These are phyloP conservation scores for Trichosporon sp. DNA, from an alignment of 1,284 basidiomycete species.

Conservation along the genomic window DNA sequence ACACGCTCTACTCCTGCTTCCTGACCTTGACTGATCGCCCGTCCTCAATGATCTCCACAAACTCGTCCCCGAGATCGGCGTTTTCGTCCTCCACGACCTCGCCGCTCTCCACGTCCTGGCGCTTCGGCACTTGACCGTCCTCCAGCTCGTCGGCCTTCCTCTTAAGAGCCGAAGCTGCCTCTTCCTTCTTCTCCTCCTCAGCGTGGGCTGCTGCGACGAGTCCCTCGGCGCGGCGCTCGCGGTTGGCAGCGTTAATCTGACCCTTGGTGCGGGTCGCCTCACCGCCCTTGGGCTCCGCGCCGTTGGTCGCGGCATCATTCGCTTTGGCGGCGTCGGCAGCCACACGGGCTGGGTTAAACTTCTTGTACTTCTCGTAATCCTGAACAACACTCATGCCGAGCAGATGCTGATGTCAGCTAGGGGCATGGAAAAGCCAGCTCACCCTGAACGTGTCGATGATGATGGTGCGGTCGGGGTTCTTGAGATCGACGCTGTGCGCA, in stretches of 20 bases:
- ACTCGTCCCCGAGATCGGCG: slow-evolving; percentile 31
- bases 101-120: slow-evolving; percentile 29
- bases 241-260: slow-evolving; percentile 23
- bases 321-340: slow-evolving; percentile 34
- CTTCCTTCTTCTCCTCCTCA: slow-evolving; percentile 10
- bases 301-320: slow-evolving; percentile 15
- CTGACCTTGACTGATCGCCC: slow-evolving; percentile 33
- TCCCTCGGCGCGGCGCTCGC: slow-evolving; percentile 23
- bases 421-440: slow-evolving; percentile 17
- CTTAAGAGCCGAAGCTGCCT: slow-evolving; percentile 22
- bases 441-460: slow-evolving; percentile 49
- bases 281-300: slow-evolving; percentile 11
- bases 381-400: slow-evolving; percentile 46
- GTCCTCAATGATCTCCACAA: slow-evolving; percentile 30
- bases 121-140: slow-evolving; percentile 26
- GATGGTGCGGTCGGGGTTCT: slow-evolving; percentile 46
- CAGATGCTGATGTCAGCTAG: slow-evolving; percentile 36
- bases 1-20: slow-evolving; percentile 28
- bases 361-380: slow-evolving; percentile 47
- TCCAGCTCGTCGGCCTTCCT: slow-evolving; percentile 29
- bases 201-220: slow-evolving; percentile 11
- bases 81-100: slow-evolving; percentile 33
- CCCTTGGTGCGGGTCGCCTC: slow-evolving; percentile 17
- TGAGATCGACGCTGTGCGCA: slow-evolving; percentile 49
- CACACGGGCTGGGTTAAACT: slow-evolving; percentile 39